phyloP scores from a whole-genome alignment of 345 rosid genomes.

The Rhizophora apiculata region DNA sequence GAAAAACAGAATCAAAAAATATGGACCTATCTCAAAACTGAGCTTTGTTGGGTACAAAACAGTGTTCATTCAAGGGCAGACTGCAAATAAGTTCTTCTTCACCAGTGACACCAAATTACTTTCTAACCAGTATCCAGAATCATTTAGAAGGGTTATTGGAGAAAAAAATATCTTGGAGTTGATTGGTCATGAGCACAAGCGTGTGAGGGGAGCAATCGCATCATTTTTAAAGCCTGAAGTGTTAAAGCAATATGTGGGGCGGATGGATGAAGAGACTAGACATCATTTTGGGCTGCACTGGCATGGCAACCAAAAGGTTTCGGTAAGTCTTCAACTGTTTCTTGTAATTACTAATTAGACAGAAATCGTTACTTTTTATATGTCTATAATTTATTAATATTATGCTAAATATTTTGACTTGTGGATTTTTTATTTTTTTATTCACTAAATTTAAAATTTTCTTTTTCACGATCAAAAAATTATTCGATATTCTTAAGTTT shows the following conservation, averaged over 20 bases:
- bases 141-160: constrained; percentile 23
- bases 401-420: too few species aligned
- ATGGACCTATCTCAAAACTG: constrained; percentile 40
- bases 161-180: constrained; percentile 27
- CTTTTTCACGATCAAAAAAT: too few species aligned
- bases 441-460: too few species aligned
- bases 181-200: constrained; percentile 32
- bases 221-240: constrained; percentile 33
- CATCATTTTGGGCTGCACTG: constrained; percentile 31
- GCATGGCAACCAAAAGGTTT: constrained; percentile 30
- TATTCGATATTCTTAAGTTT: too few species aligned
- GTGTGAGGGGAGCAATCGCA: constrained; percentile 29
- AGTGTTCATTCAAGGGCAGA: constrained; percentile 33
- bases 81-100: constrained; percentile 36
- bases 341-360: background rate
- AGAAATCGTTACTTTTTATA: too few species aligned
- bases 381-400: too few species aligned
- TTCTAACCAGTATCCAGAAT: constrained; percentile 13
- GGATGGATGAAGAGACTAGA: constrained; percentile 33
- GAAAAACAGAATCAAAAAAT: constrained; percentile 23
- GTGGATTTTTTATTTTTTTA: too few species aligned
- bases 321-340: constrained; percentile 11
- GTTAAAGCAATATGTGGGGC: constrained; percentile 29
- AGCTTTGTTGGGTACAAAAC: constrained; percentile 24
- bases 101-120: constrained; percentile 8